Evolutionary conservation across 108 stramenopile genomes (phyloP).

Genomic region (Bacterosira constricta): DNA sequence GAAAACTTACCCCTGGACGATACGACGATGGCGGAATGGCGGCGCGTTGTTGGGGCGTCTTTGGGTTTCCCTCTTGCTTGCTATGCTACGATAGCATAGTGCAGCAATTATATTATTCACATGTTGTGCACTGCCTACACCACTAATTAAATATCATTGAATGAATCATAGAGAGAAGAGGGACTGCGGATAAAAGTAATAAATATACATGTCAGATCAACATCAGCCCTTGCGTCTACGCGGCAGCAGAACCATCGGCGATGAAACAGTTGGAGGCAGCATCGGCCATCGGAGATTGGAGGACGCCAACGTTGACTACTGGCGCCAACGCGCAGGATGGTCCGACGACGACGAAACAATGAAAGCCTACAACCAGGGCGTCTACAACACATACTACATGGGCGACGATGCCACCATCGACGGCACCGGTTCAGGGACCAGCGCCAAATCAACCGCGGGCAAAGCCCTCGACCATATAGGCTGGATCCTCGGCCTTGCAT

Average conservation of each 20-base stretch:
- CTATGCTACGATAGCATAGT: no score
- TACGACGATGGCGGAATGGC: no score
- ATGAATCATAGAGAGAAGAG: no score
- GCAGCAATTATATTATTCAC: no score
- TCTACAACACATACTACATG: slow-evolving; percentile 63
- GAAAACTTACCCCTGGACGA: no score
- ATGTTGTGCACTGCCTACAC: no score
- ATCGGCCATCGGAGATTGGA: background rate
- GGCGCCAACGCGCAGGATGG: slow-evolving; percentile 83
- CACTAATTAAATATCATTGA: no score
- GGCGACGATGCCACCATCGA: slow-evolving; percentile 44
- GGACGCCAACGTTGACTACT: slow-evolving; percentile 67
- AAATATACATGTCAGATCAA: background rate
- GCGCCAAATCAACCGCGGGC: background rate
- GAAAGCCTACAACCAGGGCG: slow-evolving; percentile 71
- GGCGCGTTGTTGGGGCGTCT: no score
- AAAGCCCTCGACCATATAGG: slow-evolving; percentile 9
- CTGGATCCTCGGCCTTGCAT: slow-evolving; percentile 47
- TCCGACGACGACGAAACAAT: slow-evolving; percentile 81
- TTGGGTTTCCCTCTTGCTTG: no score
- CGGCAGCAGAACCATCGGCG: no score
- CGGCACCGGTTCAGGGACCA: background rate
- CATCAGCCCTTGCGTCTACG: background rate
- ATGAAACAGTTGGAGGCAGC: no score
- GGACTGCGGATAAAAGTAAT: no score